These are phyloP conservation scores for Hypoxylon sp. DNA, from an alignment of 2,329 filamentous ascomycete genomes.

Conservation along the genomic window DNA sequence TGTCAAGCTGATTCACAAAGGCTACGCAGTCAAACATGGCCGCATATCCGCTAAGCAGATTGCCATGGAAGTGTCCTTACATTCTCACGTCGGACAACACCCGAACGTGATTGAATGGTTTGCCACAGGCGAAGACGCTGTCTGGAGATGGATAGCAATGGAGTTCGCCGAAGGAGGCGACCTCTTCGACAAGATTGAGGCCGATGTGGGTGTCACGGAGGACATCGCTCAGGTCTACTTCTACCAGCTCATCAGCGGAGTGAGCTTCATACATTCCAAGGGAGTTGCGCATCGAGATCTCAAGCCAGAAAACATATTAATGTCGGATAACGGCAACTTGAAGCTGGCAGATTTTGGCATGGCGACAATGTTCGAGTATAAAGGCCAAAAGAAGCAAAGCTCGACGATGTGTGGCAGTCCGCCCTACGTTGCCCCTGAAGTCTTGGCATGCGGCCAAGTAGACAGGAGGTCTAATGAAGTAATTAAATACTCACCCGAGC, in stretches of 20 bases:
- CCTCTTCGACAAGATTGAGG: slow-evolving; percentile 99
- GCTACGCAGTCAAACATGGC: slow-evolving; percentile 90
- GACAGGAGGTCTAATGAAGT: slow-evolving; percentile 64
- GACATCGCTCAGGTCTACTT: slow-evolving; percentile 98
- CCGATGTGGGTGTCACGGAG: slow-evolving; percentile 92
- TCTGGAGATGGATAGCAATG: slow-evolving; percentile 99
- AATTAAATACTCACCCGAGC: slow-evolving; percentile 78
- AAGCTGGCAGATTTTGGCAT: slow-evolving; percentile 98
- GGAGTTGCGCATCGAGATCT: slow-evolving; percentile 93
- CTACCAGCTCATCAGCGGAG: slow-evolving; percentile 87
- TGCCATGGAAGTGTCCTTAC: slow-evolving; percentile 89
- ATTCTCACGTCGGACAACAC: slow-evolving; percentile 89
- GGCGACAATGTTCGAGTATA: slow-evolving; percentile 92
- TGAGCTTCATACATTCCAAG: slow-evolving; percentile 95
- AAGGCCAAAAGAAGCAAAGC: slow-evolving; percentile 84
- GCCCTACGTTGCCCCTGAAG: slow-evolving; percentile 97
- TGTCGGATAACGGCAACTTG: slow-evolving; percentile 85
- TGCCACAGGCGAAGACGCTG: slow-evolving; percentile 83
- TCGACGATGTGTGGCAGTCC: slow-evolving; percentile 94
- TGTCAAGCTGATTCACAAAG: slow-evolving; percentile 98
- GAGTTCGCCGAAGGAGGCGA: slow-evolving; percentile 96
- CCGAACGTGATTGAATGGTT: slow-evolving; percentile 96
- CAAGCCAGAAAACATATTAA: slow-evolving; percentile 94
- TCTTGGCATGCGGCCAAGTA: slow-evolving; percentile 68
- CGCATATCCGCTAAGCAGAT: slow-evolving; percentile 91